Percentiles rank a stretch among this genome's conserved stretches.
These are phyloP conservation scores for Phialemoniopsis sp. DNA, from an alignment of 2,329 filamentous ascomycete genomes.

Conservation along the genomic window DNA sequence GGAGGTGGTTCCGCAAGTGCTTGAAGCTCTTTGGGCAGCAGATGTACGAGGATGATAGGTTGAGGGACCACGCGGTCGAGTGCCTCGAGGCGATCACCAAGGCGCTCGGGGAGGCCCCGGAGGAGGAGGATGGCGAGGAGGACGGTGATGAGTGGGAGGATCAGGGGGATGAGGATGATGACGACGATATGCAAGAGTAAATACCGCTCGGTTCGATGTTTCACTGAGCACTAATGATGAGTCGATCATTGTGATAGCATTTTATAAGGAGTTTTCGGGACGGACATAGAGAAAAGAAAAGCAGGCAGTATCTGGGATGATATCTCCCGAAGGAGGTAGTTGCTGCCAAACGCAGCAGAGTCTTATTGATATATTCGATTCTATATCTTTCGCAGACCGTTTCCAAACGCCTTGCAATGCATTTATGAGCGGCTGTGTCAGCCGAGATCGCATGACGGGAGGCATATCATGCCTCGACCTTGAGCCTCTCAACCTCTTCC, in stretches of 20 bases:
- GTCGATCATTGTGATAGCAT: too few species aligned
- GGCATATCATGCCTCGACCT: slow-evolving; percentile 47
- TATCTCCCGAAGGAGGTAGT: too few species aligned
- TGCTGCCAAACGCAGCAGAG: too few species aligned
- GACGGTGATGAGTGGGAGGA: slow-evolving; percentile 43
- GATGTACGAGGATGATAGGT: slow-evolving; percentile 80
- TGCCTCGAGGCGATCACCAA: slow-evolving; percentile 60
- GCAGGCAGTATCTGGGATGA: too few species aligned
- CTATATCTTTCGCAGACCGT: too few species aligned
- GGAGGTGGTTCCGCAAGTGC: slow-evolving; percentile 79
- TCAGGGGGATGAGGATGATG: slow-evolving; percentile 46
- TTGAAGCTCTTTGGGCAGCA: slow-evolving; percentile 73
- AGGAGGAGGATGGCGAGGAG: slow-evolving; percentile 47
- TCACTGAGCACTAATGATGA: too few species aligned
- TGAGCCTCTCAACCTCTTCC: slow-evolving; percentile 66
- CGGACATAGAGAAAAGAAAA: too few species aligned
- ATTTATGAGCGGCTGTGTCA: too few species aligned
- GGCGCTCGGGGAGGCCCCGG: slow-evolving; percentile 57
- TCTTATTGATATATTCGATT: too few species aligned
- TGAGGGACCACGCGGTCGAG: slow-evolving; percentile 72
- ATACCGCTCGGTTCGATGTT: slow-evolving; percentile 3
- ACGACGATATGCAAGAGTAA: slow-evolving; percentile 39
- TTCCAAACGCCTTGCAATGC: too few species aligned
- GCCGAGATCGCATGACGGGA: neutral
- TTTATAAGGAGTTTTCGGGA: slow-evolving; percentile 3